Evolutionary conservation across 495 filamentous ascomycete species (phyloP).

Genomic region (Neurospora sp.): DNA sequence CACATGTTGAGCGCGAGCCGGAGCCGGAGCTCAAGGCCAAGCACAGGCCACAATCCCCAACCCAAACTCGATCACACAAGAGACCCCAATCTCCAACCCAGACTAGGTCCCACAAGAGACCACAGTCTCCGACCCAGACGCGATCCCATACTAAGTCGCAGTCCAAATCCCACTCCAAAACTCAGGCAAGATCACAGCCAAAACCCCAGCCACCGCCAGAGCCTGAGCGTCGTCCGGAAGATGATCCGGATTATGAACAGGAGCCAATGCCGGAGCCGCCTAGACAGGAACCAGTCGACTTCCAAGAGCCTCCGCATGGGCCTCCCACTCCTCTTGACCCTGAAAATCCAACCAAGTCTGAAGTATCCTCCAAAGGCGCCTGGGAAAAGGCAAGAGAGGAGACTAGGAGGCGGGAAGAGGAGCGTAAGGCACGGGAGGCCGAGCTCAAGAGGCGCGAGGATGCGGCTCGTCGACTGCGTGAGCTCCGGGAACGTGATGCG

Average conservation of each 20-base stretch:
- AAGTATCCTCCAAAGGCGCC: constrained; percentile 32
- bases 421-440: constrained; percentile 43
- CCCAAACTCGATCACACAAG: background rate
- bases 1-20: background rate
- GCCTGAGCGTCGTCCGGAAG: constrained; percentile 14
- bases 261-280: constrained; percentile 4
- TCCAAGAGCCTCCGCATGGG: constrained; percentile 26
- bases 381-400: constrained; percentile 70
- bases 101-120: background rate
- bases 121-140: constrained; percentile 9
- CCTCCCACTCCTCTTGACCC: constrained; percentile 25
- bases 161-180: background rate
- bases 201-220: constrained; percentile 4
- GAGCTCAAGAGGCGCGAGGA: constrained; percentile 41
- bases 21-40: constrained; percentile 8
- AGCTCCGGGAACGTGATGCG: constrained; percentile 53
- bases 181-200: background rate
- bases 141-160: constrained; percentile 1
- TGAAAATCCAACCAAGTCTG: constrained; percentile 6
- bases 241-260: constrained; percentile 18
- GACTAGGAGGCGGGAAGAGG: constrained; percentile 49
- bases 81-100: background rate
- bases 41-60: constrained; percentile 1
- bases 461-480: constrained; percentile 36
- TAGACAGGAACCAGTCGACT: background rate